Evolutionary conservation across 2,329 filamentous ascomycete genomes (phyloP).

Genomic region (Trichoderma sp.): DNA sequence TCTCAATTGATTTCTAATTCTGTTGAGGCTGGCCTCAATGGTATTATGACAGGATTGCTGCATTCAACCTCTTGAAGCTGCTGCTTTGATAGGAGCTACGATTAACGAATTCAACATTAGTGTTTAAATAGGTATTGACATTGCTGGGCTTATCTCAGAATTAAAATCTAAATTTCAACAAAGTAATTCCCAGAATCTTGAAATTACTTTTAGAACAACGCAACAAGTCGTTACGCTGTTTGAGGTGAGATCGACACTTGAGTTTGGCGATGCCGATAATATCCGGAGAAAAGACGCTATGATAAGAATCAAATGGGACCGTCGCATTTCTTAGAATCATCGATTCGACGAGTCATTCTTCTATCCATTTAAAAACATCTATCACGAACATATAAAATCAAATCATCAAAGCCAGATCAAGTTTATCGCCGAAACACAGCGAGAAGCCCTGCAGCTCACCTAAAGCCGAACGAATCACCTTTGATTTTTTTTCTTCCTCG

Average conservation of each 20-base stretch:
- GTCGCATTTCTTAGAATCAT: background rate
- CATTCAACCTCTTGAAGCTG: background rate
- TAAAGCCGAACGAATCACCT: background rate
- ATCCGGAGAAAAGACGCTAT: constrained; percentile 15
- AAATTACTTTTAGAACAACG: background rate
- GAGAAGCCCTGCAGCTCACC: background rate
- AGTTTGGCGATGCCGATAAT: constrained; percentile 3
- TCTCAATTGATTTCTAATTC: background rate
- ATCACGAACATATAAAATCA: background rate
- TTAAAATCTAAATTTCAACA: background rate
- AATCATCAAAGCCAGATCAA: background rate
- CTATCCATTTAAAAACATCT: background rate
- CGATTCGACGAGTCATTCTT: background rate
- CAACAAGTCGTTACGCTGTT: background rate
- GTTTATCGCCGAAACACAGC: background rate
- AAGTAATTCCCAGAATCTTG: background rate
- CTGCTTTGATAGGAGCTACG: background rate
- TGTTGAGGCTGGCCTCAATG: background rate
- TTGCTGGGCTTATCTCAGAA: background rate
- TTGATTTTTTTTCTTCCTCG: background rate
- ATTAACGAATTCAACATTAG: background rate
- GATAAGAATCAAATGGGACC: constrained; percentile 11
- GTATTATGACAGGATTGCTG: background rate
- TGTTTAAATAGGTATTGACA: background rate
- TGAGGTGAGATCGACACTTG: background rate